A percentile compares a stretch with the other conserved stretches of the same genome.
Evolutionary conservation across 164 flowering plant species (phyloP).

Genomic region (Platanus orientalis): DNA sequence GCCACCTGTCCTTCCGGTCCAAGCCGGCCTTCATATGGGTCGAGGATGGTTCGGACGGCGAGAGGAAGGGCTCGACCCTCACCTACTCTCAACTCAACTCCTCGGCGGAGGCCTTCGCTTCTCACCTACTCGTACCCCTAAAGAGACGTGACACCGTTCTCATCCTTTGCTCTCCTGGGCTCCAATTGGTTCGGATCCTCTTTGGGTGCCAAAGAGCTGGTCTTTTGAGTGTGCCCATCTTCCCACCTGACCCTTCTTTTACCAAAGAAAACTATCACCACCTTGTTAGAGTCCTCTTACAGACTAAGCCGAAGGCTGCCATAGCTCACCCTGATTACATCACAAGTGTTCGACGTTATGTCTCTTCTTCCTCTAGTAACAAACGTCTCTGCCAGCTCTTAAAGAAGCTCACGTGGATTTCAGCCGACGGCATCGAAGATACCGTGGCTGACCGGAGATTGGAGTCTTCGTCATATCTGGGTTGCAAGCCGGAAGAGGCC

Average conservation of each 20-base stretch:
- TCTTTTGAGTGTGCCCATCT: conserved; percentile 44
- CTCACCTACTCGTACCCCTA: conserved; percentile 25
- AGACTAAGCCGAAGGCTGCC: conserved; percentile 61
- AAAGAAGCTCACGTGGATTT: conserved; percentile 40
- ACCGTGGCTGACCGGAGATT: not conserved
- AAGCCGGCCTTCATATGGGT: conserved; percentile 72
- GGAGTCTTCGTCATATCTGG: conserved; percentile 24
- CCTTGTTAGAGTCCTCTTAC: conserved; percentile 48
- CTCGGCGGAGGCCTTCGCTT: conserved; percentile 39
- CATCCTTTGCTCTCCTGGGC: conserved; percentile 61
- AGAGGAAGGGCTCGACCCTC: too few relatives aligned
- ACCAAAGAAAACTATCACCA: conserved; percentile 32
- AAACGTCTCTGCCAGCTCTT: conserved; percentile 24
- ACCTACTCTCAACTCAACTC: conserved; percentile 46
- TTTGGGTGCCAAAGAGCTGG: conserved; percentile 79
- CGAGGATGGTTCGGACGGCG: conserved; percentile 30
- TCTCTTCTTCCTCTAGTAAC: conserved; percentile 24
- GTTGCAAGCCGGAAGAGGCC: conserved; percentile 45
- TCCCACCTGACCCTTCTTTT: conserved; percentile 41
- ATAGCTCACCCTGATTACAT: conserved; percentile 41
- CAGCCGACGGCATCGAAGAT: conserved; percentile 29
- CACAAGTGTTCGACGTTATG: conserved; percentile 19
- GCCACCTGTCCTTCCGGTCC: conserved; percentile 38
- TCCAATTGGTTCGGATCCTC: conserved; percentile 52
- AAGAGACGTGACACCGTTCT: conserved; percentile 52